Evolutionary conservation across 2,329 filamentous ascomycete species (phyloP).

Genomic region (Colletotrichum brevisporum): DNA sequence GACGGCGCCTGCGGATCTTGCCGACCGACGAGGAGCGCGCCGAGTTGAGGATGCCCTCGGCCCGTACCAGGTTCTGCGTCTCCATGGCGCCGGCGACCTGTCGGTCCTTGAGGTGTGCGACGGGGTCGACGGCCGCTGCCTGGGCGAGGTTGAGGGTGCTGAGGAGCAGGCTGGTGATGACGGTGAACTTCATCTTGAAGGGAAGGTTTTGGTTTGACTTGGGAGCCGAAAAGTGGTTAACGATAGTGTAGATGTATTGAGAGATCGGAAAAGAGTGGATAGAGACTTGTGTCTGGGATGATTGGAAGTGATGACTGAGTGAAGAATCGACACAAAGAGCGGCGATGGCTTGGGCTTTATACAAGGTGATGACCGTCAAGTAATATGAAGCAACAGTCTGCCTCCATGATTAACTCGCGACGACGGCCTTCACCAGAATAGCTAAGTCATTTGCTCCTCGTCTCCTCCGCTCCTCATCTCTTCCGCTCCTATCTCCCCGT

Average conservation of each 20-base stretch:
- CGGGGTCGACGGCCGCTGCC: neutral
- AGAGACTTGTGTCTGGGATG: no score
- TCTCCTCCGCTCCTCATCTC: no score
- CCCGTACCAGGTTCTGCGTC: slow-evolving; percentile 14
- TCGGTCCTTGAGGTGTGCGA: neutral
- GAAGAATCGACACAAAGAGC: no score
- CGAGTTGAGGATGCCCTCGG: slow-evolving; percentile 21
- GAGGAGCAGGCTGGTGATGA: slow-evolving; percentile 15
- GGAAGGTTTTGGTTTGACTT: neutral
- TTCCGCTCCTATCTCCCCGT: no score
- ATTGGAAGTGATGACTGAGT: no score
- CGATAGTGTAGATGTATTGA: neutral
- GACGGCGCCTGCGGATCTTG: slow-evolving; percentile 15
- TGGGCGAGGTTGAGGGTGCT: slow-evolving; percentile 7
- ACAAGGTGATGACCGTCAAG: no score
- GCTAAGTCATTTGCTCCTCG: no score
- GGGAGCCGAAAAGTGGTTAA: neutral
- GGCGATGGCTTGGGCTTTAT: no score
- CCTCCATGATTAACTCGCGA: no score
- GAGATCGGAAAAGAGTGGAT: neutral
- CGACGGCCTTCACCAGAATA: no score
- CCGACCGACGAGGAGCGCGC: slow-evolving; percentile 16
- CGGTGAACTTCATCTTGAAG: slow-evolving; percentile 20
- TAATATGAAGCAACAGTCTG: no score
- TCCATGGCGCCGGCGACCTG: slow-evolving; percentile 23